These are phyloP conservation scores for Irpex sp. DNA, from an alignment of 1,284 basidiomycete genomes.

Conservation along the genomic window DNA sequence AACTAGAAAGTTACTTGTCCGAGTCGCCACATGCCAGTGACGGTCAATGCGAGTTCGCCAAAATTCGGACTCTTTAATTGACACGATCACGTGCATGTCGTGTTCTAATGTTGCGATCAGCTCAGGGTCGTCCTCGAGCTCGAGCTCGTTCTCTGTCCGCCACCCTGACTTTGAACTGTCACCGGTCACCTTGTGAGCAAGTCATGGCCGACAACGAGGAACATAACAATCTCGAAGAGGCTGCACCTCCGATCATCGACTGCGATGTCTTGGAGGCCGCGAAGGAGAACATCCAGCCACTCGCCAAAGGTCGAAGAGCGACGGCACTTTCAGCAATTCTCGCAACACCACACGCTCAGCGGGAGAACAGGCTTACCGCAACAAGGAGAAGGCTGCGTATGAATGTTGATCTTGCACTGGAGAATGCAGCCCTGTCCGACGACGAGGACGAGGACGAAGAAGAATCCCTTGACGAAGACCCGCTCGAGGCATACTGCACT, in stretches of 20 bases:
- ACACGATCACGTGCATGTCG: neutral
- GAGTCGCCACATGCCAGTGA: no score
- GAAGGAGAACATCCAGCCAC: constrained; percentile 79
- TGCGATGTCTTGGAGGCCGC: constrained; percentile 75
- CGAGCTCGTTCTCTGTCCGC: neutral
- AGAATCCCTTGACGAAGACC: constrained; percentile 29
- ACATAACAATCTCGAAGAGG: constrained; percentile 11
- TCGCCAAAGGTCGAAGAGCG: constrained; percentile 66
- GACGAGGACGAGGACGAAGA: constrained; percentile 32
- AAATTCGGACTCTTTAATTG: neutral
- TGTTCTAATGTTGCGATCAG: neutral
- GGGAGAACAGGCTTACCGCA: constrained; percentile 59
- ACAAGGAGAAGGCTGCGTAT: constrained; percentile 53
- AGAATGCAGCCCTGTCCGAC: neutral
- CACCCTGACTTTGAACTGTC: neutral
- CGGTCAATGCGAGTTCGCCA: no score
- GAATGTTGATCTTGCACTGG: constrained; percentile 46
- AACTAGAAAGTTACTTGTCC: no score
- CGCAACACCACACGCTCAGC: constrained; percentile 66
- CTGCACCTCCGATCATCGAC: constrained; percentile 49
- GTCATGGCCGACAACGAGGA: neutral
- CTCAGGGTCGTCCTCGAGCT: neutral
- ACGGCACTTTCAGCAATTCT: constrained; percentile 68
- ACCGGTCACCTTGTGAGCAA: neutral
- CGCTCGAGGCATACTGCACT: constrained; percentile 53